Conservation (phyloP, 805 yeast genomes). For the Saccharomyces mikatae region DNA sequence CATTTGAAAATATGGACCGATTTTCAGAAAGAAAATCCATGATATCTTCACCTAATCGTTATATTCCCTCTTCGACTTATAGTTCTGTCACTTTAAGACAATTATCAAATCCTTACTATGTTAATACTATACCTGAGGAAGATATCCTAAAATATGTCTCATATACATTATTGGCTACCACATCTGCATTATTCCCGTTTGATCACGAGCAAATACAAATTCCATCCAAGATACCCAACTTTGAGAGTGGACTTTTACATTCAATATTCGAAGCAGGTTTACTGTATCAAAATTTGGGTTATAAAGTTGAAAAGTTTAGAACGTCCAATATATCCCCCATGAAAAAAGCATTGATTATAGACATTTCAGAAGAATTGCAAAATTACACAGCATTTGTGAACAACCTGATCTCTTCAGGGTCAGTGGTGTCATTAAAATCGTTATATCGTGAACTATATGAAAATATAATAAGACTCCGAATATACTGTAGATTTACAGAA, state of each 20-base stretch:
- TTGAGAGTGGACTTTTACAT: slow-evolving; percentile 49
- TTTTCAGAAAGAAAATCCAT: slow-evolving; percentile 33
- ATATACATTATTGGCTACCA: slow-evolving; percentile 53
- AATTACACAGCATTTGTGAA: slow-evolving; percentile 39
- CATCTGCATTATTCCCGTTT: slow-evolving; percentile 48
- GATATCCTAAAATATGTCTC: slow-evolving; percentile 41
- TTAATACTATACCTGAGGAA: slow-evolving; percentile 31
- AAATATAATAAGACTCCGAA: slow-evolving; percentile 49
- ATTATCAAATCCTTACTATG: slow-evolving; percentile 27
- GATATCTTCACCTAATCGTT: slow-evolving; percentile 21
- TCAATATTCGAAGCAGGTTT: slow-evolving; percentile 65
- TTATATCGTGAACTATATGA: slow-evolving; percentile 37
- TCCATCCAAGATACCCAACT: slow-evolving; percentile 47
- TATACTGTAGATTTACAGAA: slow-evolving; percentile 40
- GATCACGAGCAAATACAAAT: slow-evolving; percentile 31
- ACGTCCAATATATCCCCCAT: slow-evolving; percentile 40
- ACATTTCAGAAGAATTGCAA: slow-evolving; percentile 36
- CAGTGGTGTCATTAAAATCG: slow-evolving; percentile 22
- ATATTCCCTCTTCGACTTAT: slow-evolving; percentile 3
- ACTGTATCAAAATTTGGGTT: slow-evolving; percentile 43
- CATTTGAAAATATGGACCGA: slow-evolving; percentile 34
- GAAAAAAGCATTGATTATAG: slow-evolving; percentile 51
- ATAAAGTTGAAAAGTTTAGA: slow-evolving; percentile 26
- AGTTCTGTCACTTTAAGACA: slow-evolving; percentile 13
- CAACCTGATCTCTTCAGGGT: slow-evolving; percentile 35